Conservation (phyloP, 805 yeast genomes). For the Sugiyamaella americana region DNA sequence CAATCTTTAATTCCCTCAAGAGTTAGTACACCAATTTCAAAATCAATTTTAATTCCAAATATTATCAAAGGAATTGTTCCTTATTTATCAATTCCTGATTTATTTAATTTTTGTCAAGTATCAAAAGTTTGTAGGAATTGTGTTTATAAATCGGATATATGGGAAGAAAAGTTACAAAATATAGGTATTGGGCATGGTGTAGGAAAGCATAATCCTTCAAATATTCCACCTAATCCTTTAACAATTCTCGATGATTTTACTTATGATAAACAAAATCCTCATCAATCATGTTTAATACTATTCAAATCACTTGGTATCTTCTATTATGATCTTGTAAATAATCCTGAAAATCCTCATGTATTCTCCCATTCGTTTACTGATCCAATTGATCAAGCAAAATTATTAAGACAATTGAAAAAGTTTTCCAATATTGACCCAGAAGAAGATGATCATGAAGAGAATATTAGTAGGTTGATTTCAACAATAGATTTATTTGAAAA, state of each 20-base stretch:
- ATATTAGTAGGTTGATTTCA: constrained; percentile 40
- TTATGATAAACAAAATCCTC: constrained; percentile 16
- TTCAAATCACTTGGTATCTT: constrained; percentile 38
- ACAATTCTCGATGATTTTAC: constrained; percentile 15
- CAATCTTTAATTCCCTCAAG: too few relatives aligned
- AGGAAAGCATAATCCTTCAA: not conserved
- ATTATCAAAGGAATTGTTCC: constrained; percentile 9
- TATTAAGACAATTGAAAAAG: constrained; percentile 37
- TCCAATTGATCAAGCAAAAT: constrained; percentile 48
- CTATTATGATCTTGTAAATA: constrained; percentile 40
- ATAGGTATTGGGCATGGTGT: constrained; percentile 4
- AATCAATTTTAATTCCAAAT: too few relatives aligned
- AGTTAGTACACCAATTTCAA: too few relatives aligned
- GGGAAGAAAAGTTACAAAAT: constrained; percentile 14
- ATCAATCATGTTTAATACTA: constrained; percentile 23
- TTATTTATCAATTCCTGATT: constrained; percentile 27
- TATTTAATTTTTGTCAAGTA: constrained; percentile 36
- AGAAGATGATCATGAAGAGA: constrained; percentile 33
- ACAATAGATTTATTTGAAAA: constrained; percentile 64
- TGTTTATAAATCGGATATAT: constrained; percentile 33
- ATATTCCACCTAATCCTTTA: not conserved
- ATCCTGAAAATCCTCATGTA: constrained; percentile 39
- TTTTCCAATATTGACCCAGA: constrained; percentile 35
- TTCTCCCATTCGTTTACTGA: constrained; percentile 36
- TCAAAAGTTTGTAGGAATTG: constrained; percentile 37